phyloP scores from a whole-genome alignment of 805 yeast genomes.

The Millerago galiae region DNA sequence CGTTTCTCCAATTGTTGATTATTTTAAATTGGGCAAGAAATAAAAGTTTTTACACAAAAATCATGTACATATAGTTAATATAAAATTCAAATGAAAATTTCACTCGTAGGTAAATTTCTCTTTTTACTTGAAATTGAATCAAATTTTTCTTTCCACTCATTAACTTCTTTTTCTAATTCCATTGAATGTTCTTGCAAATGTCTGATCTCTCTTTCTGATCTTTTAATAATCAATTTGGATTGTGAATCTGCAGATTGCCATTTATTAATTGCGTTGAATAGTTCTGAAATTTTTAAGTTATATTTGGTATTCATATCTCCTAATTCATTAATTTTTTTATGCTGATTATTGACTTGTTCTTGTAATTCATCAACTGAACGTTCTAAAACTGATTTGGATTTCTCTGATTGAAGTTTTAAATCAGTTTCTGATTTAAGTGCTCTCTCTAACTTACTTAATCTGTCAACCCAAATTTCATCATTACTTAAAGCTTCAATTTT shows the following conservation, averaged over 20 bases:
- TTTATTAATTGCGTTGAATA: slow-evolving; percentile 36
- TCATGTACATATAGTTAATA: slow-evolving; percentile 1
- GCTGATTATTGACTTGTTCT: slow-evolving; percentile 44
- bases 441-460: slow-evolving; percentile 46
- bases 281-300: slow-evolving; percentile 42
- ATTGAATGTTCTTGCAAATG: slow-evolving; percentile 48
- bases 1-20: slow-evolving; percentile 53
- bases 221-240: slow-evolving; percentile 35
- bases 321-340: slow-evolving; percentile 42
- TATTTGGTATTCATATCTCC: slow-evolving; percentile 54
- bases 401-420: slow-evolving; percentile 45
- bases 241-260: slow-evolving; percentile 41
- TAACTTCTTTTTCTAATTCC: slow-evolving; percentile 49
- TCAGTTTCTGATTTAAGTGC: slow-evolving; percentile 42
- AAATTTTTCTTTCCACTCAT: slow-evolving; percentile 45
- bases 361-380: slow-evolving; percentile 49
- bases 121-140: slow-evolving; percentile 21
- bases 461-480: slow-evolving; percentile 50
- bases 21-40: slow-evolving; percentile 52
- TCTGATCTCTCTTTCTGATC: slow-evolving; percentile 50
- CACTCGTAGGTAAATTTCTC: slow-evolving; percentile 15
- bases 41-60: neutral
- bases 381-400: slow-evolving; percentile 42
- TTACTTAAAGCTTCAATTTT: slow-evolving; percentile 43
- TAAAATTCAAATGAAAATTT: slow-evolving; percentile 20